A percentile compares a stretch with the other conserved stretches of the same genome.
Conservation (phyloP, 2,329 filamentous ascomycete genomes). For the Polychaeton citri region DNA sequence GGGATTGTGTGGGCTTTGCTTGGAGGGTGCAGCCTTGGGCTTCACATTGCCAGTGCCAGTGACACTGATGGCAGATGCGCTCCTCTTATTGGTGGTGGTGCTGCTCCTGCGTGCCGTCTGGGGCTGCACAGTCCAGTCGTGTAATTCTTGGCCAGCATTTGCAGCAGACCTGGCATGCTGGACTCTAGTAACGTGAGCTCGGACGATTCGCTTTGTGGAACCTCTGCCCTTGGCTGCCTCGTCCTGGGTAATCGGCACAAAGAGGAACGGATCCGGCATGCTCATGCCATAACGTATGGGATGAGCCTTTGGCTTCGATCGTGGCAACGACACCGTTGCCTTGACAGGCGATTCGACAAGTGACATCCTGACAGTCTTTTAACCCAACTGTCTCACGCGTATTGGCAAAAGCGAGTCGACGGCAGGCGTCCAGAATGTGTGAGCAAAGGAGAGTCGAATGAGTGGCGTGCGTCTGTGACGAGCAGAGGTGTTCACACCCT, state of each 20-base stretch:
- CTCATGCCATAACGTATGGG: background rate
- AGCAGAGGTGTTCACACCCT: too few relatives aligned
- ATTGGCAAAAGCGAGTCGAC: too few relatives aligned
- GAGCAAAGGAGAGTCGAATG: too few relatives aligned
- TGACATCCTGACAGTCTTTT: background rate
- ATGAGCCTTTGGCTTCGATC: background rate
- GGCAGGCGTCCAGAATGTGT: too few relatives aligned
- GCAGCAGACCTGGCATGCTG: slow-evolving; percentile 8
- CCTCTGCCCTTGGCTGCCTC: slow-evolving; percentile 10
- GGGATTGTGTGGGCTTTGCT: background rate
- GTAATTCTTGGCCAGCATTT: slow-evolving; percentile 6
- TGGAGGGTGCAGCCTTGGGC: background rate
- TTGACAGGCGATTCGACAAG: background rate
- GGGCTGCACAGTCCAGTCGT: slow-evolving; percentile 10
- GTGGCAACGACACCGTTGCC: background rate
- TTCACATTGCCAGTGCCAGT: background rate
- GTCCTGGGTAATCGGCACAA: slow-evolving; percentile 7
- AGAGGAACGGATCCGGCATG: slow-evolving; percentile 6
- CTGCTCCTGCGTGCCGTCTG: slow-evolving; percentile 1
- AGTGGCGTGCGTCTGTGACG: too few relatives aligned
- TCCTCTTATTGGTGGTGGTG: background rate
- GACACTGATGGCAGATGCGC: background rate
- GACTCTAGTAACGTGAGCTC: slow-evolving; percentile 10
- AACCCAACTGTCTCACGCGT: too few relatives aligned
- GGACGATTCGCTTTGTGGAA: slow-evolving; percentile 7